Evolutionary conservation across 805 yeast genomes (phyloP).

Genomic region (Kazachstania psychrophila): DNA sequence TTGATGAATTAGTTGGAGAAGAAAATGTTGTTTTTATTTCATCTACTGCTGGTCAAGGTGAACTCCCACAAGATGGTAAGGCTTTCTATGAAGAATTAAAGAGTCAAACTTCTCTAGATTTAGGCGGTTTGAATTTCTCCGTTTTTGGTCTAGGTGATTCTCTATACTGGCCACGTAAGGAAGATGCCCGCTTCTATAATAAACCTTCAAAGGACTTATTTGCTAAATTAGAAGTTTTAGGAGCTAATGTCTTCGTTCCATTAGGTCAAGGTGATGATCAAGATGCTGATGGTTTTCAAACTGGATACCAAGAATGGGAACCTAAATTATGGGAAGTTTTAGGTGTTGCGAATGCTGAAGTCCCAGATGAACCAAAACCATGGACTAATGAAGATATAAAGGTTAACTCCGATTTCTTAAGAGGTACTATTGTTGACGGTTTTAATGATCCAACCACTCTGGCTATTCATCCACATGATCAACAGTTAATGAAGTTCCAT

Average conservation of each 20-base stretch:
- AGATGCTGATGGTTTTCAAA: conserved; percentile 89
- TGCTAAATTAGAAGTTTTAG: conserved; percentile 55
- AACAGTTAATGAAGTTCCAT: conserved; percentile 92
- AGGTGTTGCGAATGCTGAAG: conserved; percentile 74
- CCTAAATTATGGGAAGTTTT: conserved; percentile 75
- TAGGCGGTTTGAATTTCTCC: conserved; percentile 52
- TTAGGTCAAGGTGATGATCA: conserved; percentile 94
- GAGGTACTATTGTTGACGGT: conserved; percentile 91
- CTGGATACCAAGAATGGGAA: conserved; percentile 89
- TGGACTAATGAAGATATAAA: conserved; percentile 95
- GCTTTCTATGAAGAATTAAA: conserved; percentile 68
- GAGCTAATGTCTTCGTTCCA: conserved; percentile 64
- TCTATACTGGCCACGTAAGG: conserved; percentile 94
- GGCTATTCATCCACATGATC: conserved; percentile 82
- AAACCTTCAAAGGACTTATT: conserved; percentile 75
- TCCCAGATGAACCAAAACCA: conserved; percentile 85
- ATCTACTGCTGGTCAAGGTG: conserved; percentile 96
- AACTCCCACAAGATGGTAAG: conserved; percentile 70
- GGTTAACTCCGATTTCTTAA: conserved; percentile 70
- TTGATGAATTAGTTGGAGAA: conserved; percentile 62
- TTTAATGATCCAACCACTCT: conserved; percentile 77
- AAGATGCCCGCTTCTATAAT: conserved; percentile 88
- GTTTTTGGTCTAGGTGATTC: conserved; percentile 93
- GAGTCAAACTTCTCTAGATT: conserved; percentile 53
- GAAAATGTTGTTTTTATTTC: conserved; percentile 62